phyloP scores from a whole-genome alignment of 2,329 filamentous ascomycete species.

The Teratosphaeria gauchensis region DNA sequence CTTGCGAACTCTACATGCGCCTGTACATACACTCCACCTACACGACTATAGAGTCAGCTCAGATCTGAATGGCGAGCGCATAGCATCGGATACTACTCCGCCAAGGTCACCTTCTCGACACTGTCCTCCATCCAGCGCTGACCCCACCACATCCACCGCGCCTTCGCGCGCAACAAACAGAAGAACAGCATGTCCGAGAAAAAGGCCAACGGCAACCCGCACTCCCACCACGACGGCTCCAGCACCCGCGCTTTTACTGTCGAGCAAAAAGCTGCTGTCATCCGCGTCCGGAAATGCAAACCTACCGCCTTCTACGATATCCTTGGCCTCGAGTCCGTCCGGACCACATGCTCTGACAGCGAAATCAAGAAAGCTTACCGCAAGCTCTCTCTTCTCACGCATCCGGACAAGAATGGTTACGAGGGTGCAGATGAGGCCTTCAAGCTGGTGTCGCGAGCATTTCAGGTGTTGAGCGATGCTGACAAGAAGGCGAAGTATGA shows the following conservation, averaged over 20 bases:
- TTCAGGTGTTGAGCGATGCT: slow-evolving; percentile 83
- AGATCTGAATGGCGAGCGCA: neutral
- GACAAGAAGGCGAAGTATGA: slow-evolving; percentile 90
- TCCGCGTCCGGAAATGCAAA: slow-evolving; percentile 75
- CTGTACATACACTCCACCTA: neutral
- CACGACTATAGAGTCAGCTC: neutral
- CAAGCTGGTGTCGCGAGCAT: slow-evolving; percentile 93
- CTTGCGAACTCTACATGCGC: neutral
- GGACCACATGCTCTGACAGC: slow-evolving; percentile 58
- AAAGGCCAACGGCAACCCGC: slow-evolving; percentile 4
- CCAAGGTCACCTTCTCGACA: neutral
- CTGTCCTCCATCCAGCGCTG: neutral
- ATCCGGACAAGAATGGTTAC: slow-evolving; percentile 98
- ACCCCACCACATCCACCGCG: slow-evolving; percentile 2
- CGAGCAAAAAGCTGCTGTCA: slow-evolving; percentile 84
- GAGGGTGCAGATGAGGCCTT: slow-evolving; percentile 94
- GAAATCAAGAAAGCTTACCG: slow-evolving; percentile 98
- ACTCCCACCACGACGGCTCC: slow-evolving; percentile 61
- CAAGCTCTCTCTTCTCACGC: slow-evolving; percentile 85
- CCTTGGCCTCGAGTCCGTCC: slow-evolving; percentile 58
- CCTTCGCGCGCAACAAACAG: neutral
- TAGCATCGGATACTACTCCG: neutral
- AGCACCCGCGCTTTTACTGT: slow-evolving; percentile 69
- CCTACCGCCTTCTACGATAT: slow-evolving; percentile 95
- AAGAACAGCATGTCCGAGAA: slow-evolving; percentile 7